phyloP scores from a whole-genome alignment of 371 early-diverging fungal genomes.

The Fennellomyces sp. region DNA sequence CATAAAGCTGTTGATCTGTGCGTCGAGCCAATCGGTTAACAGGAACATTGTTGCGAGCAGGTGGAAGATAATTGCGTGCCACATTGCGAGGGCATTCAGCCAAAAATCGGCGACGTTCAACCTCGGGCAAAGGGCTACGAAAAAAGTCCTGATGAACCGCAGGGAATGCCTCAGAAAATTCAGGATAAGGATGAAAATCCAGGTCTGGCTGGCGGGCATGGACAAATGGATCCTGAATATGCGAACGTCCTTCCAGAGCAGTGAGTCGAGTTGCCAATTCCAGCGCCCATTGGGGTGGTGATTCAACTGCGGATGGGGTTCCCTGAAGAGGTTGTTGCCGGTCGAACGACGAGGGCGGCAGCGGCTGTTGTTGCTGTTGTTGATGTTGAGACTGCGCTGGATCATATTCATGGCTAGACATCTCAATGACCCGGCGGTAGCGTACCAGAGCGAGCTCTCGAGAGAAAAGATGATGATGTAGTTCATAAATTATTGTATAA shows the following conservation, averaged over 20 bases:
- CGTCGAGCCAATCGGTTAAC: neutral
- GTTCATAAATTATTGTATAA: too few relatives aligned
- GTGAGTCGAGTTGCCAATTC: neutral
- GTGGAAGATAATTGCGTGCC: neutral
- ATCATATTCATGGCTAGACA: neutral
- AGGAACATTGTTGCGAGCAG: neutral
- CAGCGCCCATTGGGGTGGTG: neutral
- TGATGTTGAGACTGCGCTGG: neutral
- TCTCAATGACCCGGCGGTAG: neutral
- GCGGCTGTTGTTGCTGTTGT: too few relatives aligned
- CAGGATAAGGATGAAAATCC: constrained; percentile 3
- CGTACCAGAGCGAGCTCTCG: neutral
- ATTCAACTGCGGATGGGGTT: too few relatives aligned
- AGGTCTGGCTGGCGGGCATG: neutral
- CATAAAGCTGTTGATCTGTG: neutral
- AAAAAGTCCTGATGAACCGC: constrained; percentile 1
- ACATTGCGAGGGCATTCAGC: neutral
- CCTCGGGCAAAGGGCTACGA: neutral
- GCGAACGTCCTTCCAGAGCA: neutral
- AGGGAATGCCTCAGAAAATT: neutral
- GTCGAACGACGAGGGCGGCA: too few relatives aligned
- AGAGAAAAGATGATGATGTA: too few relatives aligned
- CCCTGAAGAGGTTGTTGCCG: too few relatives aligned
- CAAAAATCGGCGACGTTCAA: neutral
- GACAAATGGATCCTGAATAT: neutral